Base-by-base conservation (phyloP, 768 basidiomycete genomes). In the Auricularia auricula-judae region DNA sequence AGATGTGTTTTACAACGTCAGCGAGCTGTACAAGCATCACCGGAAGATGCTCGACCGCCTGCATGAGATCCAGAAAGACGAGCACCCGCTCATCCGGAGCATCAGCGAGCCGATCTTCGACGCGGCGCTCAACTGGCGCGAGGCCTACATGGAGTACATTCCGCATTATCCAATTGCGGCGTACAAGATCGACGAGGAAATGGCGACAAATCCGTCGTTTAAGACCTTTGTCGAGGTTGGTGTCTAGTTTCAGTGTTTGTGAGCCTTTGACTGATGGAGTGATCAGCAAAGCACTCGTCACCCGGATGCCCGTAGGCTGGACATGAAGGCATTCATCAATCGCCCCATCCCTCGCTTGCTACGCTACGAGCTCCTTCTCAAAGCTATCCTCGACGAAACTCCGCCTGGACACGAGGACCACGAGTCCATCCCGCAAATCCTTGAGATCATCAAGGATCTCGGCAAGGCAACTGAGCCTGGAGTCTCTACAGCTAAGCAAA, bases 131-230 rank as follows among this genome's bases (percentile, higher is more conserved):
- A 92, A 95, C 68, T 98, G 96, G 81, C 84, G 91, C 4, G 89
- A 91, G 61, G 87, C 89, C 14, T 99, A 99, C 74, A 85, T 94
- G 80, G 89, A 93, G 66, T 98, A 97, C 70, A 85, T 93, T 66
- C 84, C 90, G n/a, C 87, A 94, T 76, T 91, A 94, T 74, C 95
- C 96, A 1, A 90, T 92, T 60, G 95, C 94, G 0, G 87, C 89
- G 1, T 90, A 90, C 70, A 78, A 88, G 54, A 88, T 98, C 64
- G 90, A 92, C 65, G 87, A 93, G 36, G 95, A 97, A 76, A 86
- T 89, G 81, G 86, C 81, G 10, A 88, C 82, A 63, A 98, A 96
- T 68, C 76, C 81, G 1, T 77, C 85, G 2, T 98, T 99, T 78
- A 86, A 87, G 71, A 73, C 78, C 1, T 93, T 97, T 70, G 84